Percentiles rank a stretch among this genome's conserved stretches.
Evolutionary conservation across 352 stramenopile species (phyloP).

Genomic region (Peronospora belbahrii): DNA sequence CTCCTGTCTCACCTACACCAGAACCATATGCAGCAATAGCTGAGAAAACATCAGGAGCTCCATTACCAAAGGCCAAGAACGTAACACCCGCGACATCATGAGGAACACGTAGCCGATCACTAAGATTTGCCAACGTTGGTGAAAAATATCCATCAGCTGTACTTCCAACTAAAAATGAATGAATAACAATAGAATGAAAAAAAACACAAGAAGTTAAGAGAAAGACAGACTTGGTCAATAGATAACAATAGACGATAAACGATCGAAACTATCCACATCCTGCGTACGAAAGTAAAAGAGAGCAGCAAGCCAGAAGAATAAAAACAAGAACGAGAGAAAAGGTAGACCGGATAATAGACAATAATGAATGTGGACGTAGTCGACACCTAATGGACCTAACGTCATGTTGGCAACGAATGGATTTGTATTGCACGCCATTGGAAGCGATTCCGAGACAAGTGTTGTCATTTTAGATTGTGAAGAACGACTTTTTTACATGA

Average conservation of each 20-base stretch:
- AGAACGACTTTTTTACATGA: no score
- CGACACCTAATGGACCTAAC: constrained; percentile 60
- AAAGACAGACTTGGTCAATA: no score
- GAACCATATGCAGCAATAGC: constrained; percentile 82
- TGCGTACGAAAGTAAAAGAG: constrained; percentile 84
- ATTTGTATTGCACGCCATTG: constrained; percentile 17
- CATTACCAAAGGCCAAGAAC: constrained; percentile 96
- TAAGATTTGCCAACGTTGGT: constrained; percentile 93
- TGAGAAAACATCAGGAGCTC: constrained; percentile 94
- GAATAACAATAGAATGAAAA: no score
- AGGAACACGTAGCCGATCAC: constrained; percentile 73
- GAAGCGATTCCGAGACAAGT: neutral
- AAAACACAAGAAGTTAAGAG: constrained; percentile 3
- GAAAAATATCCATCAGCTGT: constrained; percentile 98
- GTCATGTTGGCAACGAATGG: constrained; percentile 54
- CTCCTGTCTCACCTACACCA: constrained; percentile 56
- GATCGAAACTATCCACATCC: no score
- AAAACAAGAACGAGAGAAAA: constrained; percentile 37
- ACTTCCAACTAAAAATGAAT: constrained; percentile 92
- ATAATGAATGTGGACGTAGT: constrained; percentile 80
- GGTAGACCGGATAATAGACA: constrained; percentile 42
- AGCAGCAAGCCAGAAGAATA: constrained; percentile 60
- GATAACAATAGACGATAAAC: no score
- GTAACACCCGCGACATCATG: constrained; percentile 94
- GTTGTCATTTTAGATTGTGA: neutral